phyloP scores from a whole-genome alignment of 768 basidiomycete genomes.

The Tricholoma bakamatsutake region DNA sequence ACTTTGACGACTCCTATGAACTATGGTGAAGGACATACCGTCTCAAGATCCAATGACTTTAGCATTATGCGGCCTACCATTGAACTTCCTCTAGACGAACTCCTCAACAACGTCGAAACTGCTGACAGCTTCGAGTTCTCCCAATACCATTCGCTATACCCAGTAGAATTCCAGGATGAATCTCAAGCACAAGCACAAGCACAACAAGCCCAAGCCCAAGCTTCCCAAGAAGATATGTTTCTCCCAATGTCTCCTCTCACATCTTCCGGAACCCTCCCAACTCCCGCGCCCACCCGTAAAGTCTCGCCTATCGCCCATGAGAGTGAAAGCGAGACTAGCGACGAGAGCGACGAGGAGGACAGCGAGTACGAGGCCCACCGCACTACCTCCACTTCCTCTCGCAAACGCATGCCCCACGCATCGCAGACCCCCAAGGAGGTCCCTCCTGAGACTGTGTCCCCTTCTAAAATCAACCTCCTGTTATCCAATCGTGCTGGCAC shows the following conservation, averaged over 20 bases:
- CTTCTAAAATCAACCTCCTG: conserved; percentile 52
- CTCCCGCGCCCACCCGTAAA: conserved; percentile 10
- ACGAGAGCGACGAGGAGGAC: conserved; percentile 31
- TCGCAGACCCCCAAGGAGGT: conserved; percentile 36
- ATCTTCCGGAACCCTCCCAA: conserved; percentile 6
- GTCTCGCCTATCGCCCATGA: conserved; percentile 17
- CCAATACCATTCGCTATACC: conserved; percentile 15
- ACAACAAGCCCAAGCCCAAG: conserved; percentile 21
- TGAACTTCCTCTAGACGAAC: conserved; percentile 81
- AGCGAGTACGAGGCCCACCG: conserved; percentile 25
- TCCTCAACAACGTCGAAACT: conserved; percentile 49
- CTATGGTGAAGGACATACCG: conserved; percentile 70
- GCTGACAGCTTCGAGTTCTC: conserved; percentile 18
- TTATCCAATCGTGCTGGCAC: conserved; percentile 44
- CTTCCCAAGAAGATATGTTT: conserved; percentile 4
- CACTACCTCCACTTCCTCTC: conserved; percentile 12
- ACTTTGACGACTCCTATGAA: conserved; percentile 64
- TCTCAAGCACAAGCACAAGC: conserved; percentile 19
- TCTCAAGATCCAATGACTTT: conserved; percentile 43
- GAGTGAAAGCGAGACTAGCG: conserved; percentile 28
- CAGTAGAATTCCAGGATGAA: conserved; percentile 1
- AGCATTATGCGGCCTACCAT: conserved; percentile 74
- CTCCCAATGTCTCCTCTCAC: background rate
- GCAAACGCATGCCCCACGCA: conserved; percentile 27
- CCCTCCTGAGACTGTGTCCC: conserved; percentile 49